Base-by-base conservation (phyloP, 2,329 filamentous ascomycete genomes). In the Sclerotinia borealis region DNA sequence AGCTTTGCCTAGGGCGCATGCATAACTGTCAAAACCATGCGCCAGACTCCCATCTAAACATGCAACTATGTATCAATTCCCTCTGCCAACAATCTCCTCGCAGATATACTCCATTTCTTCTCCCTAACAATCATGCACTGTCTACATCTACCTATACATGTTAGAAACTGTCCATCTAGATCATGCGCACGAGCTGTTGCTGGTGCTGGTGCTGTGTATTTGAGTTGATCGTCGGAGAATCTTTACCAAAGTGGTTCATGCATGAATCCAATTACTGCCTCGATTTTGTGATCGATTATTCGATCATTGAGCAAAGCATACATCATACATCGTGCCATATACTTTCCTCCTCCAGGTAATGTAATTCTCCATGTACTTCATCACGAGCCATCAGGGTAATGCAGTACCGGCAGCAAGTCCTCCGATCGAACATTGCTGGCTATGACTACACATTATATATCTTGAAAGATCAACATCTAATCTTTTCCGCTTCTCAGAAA, bases 381-480 rank as follows among this genome's bases (percentile, higher is more conserved):
- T 79, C 77, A n/a, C 75, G 71, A 4, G 71, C 71, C 77, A 84
- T 79, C 31, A 86, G 73, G n/a, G n/a, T n/a, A n/a, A n/a, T 1
- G 81, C 78, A 66, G 82, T 76, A 4, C 79, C 81, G 1, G 82
- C 81, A 0, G 83, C 83, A 19, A 87, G 73, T 60, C 83, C 82
- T 2, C 82, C 84, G 2, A 83, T 84, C 1, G 83, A 83, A 27
- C 81, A 84, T 61, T 82, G 80, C 84, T 84, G 61, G 79, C 79
- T 22, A 85, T 75, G n/a, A n/a, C n/a, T n/a, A n/a, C n/a, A n/a
- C 15, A 85, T 78, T 36, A 86, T 78, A n/a, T n/a, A n/a, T 41
- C 79, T 80, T 0, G 78, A 76, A 4, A 76, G 73, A 54, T 78
- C 74, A 58, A 83, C 78, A 10, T 79, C 79, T 1, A 78, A 67